Evolutionary conservation across 2,329 filamentous ascomycete genomes (phyloP).

Genomic region (Fusarium chuoi): DNA sequence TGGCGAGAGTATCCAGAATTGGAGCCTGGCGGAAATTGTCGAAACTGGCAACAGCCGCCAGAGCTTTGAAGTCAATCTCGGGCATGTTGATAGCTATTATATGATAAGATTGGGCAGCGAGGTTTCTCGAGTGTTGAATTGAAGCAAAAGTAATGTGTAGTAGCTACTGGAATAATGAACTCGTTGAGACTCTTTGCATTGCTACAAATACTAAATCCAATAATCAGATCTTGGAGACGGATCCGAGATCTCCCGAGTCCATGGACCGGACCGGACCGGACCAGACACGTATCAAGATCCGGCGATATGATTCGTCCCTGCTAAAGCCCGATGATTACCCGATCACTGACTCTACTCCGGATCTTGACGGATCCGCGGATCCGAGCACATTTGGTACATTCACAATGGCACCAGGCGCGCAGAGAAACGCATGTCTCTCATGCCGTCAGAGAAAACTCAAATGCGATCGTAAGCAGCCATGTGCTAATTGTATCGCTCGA

Average conservation of each 20-base stretch:
- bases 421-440: not conserved
- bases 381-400: not conserved
- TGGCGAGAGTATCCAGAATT: not conserved
- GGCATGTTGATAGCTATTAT: not conserved
- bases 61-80: not conserved
- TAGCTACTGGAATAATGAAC: accelerated
- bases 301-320: accelerated
- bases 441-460: conserved; percentile 1
- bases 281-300: not conserved
- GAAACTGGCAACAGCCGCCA: not conserved
- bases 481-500: not conserved
- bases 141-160: accelerated
- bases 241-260: not conserved
- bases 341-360: accelerated
- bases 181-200: accelerated
- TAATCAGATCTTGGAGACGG: accelerated
- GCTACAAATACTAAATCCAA: not conserved
- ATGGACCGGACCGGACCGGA: not conserved
- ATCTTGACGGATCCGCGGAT: not conserved
- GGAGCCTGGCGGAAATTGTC: not conserved
- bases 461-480: not conserved
- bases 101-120: not conserved
- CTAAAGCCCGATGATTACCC: not conserved
- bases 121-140: no score
- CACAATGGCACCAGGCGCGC: not conserved